These are phyloP conservation scores for Massarina eburnea DNA, from an alignment of 2,329 filamentous ascomycete species.

Conservation along the genomic window DNA sequence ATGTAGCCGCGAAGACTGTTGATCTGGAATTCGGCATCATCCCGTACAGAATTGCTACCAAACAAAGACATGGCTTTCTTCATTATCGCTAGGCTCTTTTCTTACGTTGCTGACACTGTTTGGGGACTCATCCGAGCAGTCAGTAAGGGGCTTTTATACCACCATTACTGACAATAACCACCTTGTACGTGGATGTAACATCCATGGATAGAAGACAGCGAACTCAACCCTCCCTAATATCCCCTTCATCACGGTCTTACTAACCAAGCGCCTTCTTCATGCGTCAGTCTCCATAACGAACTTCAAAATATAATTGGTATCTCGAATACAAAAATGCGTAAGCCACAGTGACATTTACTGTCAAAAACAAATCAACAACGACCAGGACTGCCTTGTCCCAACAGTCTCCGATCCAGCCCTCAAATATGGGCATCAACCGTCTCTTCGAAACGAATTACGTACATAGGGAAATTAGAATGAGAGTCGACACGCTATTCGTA, in stretches of 20 bases:
- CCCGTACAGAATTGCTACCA: too few species aligned
- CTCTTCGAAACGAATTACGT: too few species aligned
- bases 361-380: neutral
- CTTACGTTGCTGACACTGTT: too few species aligned
- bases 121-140: neutral
- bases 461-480: neutral
- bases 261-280: too few species aligned
- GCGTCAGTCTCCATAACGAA: neutral
- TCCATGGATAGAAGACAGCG: neutral
- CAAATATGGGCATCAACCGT: too few species aligned
- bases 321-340: neutral
- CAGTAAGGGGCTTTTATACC: neutral
- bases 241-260: too few species aligned
- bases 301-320: conserved; percentile 4
- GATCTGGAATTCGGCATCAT: too few species aligned
- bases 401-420: too few species aligned
- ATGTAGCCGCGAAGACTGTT: neutral
- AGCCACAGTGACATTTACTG: neutral
- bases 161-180: neutral
- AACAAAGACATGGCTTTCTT: too few species aligned
- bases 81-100: too few species aligned
- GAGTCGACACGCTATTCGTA: neutral
- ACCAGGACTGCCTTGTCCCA: too few species aligned
- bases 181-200: neutral
- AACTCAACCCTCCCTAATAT: too few species aligned